Percentiles rank a stretch among this genome's conserved stretches.
These are phyloP conservation scores for Prunus campanulata DNA, from an alignment of 306 rosid species.

Conservation along the genomic window DNA sequence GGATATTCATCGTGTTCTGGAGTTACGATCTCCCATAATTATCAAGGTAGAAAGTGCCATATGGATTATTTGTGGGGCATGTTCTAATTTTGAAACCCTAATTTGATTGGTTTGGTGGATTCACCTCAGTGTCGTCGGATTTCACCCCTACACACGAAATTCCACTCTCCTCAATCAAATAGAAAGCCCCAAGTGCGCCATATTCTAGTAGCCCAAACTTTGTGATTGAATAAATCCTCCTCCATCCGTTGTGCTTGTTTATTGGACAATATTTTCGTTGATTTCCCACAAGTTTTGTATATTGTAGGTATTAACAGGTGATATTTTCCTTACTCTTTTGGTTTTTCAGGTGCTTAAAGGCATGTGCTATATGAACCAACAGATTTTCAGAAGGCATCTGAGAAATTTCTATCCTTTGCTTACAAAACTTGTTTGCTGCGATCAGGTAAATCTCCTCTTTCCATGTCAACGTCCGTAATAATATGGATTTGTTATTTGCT, in stretches of 20 bases:
- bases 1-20: slow-evolving; percentile 89
- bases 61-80: not conserved
- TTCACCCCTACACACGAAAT: no score
- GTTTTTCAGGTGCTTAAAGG: slow-evolving; percentile 76
- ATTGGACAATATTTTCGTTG: not conserved
- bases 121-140: not conserved
- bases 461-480: not conserved
- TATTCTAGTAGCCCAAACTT: no score
- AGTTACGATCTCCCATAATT: slow-evolving; percentile 86
- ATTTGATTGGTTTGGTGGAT: not conserved
- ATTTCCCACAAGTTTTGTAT: not conserved
- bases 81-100: not conserved
- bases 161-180: no score
- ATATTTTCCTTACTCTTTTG: slow-evolving; percentile 8
- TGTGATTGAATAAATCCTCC: no score
- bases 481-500: not conserved
- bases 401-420: slow-evolving; percentile 94
- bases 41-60: slow-evolving; percentile 58
- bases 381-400: slow-evolving; percentile 82
- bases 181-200: no score
- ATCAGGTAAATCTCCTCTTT: slow-evolving; percentile 67
- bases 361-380: slow-evolving; percentile 89
- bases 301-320: not conserved
- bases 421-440: slow-evolving; percentile 91
- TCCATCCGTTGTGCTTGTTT: not conserved